These are phyloP conservation scores for Xylaria flabelliformis DNA, from an alignment of 495 filamentous ascomycete species.

Conservation along the genomic window DNA sequence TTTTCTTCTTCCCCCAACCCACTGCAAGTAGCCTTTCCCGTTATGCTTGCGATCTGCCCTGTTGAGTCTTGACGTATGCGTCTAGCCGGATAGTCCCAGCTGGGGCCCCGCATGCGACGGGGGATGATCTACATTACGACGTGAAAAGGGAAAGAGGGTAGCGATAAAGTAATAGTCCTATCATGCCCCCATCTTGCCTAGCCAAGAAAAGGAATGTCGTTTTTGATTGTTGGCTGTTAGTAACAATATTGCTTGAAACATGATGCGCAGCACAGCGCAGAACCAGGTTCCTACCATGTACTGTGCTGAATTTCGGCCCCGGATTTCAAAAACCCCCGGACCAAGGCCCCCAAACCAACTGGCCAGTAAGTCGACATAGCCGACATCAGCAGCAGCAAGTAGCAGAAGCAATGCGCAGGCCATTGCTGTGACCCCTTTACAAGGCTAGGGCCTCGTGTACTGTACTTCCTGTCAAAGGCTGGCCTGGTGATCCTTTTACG, in stretches of 20 bases:
- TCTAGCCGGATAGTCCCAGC: not conserved
- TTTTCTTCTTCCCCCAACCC: constrained; percentile 1
- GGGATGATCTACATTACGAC: constrained; percentile 12
- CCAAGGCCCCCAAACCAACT: not conserved
- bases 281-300: not conserved
- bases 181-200: constrained; percentile 2
- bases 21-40: not conserved
- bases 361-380: constrained; percentile 12
- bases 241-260: constrained; percentile 7
- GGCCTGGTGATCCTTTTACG: constrained; percentile 13
- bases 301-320: not conserved
- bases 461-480: constrained; percentile 1
- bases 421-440: constrained; percentile 8
- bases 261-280: not conserved
- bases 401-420: constrained; percentile 10
- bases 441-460: not conserved
- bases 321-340: constrained; percentile 18
- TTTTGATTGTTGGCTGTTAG: not conserved
- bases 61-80: not conserved
- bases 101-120: constrained; percentile 12
- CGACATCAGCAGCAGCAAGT: constrained; percentile 6
- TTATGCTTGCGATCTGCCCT: constrained; percentile 8
- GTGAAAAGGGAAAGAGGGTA: constrained; percentile 17
- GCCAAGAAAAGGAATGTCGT: constrained; percentile 14
- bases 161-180: constrained; percentile 10